Evolutionary conservation across 805 yeast species (phyloP).

Genomic region (Saturnispora gosingensis): DNA sequence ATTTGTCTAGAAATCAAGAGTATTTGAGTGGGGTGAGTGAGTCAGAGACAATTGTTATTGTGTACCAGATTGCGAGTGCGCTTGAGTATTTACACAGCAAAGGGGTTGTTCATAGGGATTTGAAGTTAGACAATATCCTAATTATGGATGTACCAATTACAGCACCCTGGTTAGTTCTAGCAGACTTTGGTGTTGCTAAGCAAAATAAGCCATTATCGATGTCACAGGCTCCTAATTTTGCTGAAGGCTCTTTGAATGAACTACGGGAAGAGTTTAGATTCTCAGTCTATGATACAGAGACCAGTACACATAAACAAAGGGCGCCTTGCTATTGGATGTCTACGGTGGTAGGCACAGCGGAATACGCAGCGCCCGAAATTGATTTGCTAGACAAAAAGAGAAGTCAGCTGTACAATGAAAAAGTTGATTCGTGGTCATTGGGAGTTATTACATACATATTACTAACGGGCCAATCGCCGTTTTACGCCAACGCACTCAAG

Average conservation of each 20-base stretch:
- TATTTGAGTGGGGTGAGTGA: conserved; percentile 38
- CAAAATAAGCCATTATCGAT: conserved; percentile 9
- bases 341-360: conserved; percentile 41
- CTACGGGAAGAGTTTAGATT: background rate
- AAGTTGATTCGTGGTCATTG: conserved; percentile 64
- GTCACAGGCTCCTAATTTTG: conserved; percentile 5
- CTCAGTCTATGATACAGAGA: background rate
- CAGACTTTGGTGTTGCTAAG: conserved; percentile 56
- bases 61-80: conserved; percentile 49
- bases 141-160: conserved; percentile 45
- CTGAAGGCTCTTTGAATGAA: background rate
- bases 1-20: conserved; percentile 58
- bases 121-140: conserved; percentile 60
- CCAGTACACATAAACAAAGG: background rate
- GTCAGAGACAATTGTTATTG: conserved; percentile 42
- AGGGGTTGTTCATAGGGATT: conserved; percentile 56
- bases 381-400: conserved; percentile 27
- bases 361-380: conserved; percentile 67
- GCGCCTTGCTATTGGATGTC: conserved; percentile 15
- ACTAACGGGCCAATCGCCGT: conserved; percentile 58
- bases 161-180: conserved; percentile 44
- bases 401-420: conserved; percentile 31
- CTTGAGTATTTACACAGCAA: conserved; percentile 43
- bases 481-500: conserved; percentile 37
- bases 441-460: conserved; percentile 53